phyloP scores from a whole-genome alignment of 2,329 filamentous ascomycete genomes.

The Thielaviopsis musarum region DNA sequence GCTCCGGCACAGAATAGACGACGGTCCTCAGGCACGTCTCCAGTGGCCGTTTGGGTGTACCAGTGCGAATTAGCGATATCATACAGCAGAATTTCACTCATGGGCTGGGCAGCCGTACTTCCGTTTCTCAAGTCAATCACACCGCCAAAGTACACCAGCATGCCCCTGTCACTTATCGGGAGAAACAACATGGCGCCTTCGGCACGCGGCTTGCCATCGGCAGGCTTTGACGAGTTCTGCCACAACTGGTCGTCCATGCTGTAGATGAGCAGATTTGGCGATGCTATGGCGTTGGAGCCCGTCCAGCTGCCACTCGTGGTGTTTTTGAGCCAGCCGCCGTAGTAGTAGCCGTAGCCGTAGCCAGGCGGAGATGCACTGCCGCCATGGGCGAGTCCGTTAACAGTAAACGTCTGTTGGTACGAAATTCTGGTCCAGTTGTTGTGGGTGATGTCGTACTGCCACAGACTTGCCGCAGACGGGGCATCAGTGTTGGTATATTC shows the following conservation, averaged over 20 bases:
- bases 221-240: conserved; percentile 33
- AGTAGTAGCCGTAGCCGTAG: conserved; percentile 41
- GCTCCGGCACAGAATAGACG: conserved; percentile 45
- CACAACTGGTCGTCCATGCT: conserved; percentile 34
- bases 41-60: conserved; percentile 41
- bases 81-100: conserved; percentile 39
- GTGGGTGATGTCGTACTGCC: conserved; percentile 39
- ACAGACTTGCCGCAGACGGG: conserved; percentile 28
- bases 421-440: conserved; percentile 36
- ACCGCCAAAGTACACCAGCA: conserved; percentile 47
- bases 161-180: conserved; percentile 39
- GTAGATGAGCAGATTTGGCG: conserved; percentile 36
- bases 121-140: conserved; percentile 28
- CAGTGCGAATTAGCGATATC: conserved; percentile 42
- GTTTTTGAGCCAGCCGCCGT: conserved; percentile 45
- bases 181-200: conserved; percentile 45
- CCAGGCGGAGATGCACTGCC: conserved; percentile 37
- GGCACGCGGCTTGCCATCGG: conserved; percentile 34
- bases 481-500: conserved; percentile 33
- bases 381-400: conserved; percentile 36
- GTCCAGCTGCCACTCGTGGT: conserved; percentile 33
- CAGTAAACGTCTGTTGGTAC: conserved; percentile 19
- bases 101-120: conserved; percentile 26
- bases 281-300: conserved; percentile 27
- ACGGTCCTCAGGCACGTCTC: conserved; percentile 32